Evolutionary conservation across 345 rosid genomes (phyloP).

Genomic region (Hibiscus syriacus): DNA sequence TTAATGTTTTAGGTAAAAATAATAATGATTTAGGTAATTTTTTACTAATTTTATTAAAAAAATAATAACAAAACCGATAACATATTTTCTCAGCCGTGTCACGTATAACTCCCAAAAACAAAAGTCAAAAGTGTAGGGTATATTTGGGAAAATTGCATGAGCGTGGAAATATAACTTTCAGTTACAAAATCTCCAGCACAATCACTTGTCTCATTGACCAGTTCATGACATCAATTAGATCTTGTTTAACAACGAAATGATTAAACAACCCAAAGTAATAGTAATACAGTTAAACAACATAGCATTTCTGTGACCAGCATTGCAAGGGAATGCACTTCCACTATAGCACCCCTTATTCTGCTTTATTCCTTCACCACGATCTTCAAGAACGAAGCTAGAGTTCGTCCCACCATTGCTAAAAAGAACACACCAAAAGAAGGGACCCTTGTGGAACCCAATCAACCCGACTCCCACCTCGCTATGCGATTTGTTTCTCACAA

Average conservation of each 20-base stretch:
- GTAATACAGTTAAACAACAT: slow-evolving; percentile 17
- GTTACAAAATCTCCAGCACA: slow-evolving; percentile 7
- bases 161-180: neutral
- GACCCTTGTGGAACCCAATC: slow-evolving; percentile 49
- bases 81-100: no score
- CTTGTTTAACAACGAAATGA: slow-evolving; percentile 9
- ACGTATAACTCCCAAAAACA: no score
- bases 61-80: no score
- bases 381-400: slow-evolving; percentile 70
- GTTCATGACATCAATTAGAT: slow-evolving; percentile 2
- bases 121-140: neutral
- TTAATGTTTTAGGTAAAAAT: no score
- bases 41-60: no score
- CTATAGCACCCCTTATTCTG: slow-evolving; percentile 78
- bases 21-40: no score
- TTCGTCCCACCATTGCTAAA: slow-evolving; percentile 56
- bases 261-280: slow-evolving; percentile 10
- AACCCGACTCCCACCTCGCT: slow-evolving; percentile 69
- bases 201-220: neutral
- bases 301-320: slow-evolving; percentile 25
- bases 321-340: slow-evolving; percentile 64
- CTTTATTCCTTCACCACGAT: slow-evolving; percentile 61
- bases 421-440: slow-evolving; percentile 63
- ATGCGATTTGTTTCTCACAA: slow-evolving; percentile 57
- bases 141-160: neutral